Conservation (phyloP, 495 filamentous ascomycete species). For the Penicillium robsamsonii region DNA sequence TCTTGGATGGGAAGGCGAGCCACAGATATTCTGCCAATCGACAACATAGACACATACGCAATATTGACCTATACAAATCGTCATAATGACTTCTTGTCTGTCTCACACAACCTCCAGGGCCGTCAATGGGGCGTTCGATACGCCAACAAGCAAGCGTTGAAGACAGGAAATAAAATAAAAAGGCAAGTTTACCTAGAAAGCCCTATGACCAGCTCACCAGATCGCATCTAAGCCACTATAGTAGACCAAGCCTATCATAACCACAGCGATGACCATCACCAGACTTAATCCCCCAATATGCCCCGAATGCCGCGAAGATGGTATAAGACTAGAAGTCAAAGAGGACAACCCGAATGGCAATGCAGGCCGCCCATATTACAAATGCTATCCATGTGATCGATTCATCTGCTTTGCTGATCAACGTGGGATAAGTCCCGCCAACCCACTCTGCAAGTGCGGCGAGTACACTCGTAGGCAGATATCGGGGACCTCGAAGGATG, state of each 20-base stretch:
- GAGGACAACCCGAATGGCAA: slow-evolving; percentile 12
- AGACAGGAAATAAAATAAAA: background rate
- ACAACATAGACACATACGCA: background rate
- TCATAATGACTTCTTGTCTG: background rate
- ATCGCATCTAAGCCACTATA: background rate
- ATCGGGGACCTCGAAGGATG: background rate
- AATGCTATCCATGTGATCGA: background rate
- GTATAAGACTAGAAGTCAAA: background rate
- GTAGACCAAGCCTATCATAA: background rate
- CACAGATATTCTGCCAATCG: background rate
- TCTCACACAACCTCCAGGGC: background rate
- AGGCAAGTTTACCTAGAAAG: background rate
- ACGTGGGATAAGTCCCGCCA: slow-evolving; percentile 5
- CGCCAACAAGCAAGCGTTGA: background rate
- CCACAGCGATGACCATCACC: background rate
- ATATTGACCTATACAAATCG: background rate
- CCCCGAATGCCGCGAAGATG: background rate
- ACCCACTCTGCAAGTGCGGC: slow-evolving; percentile 10
- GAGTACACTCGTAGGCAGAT: slow-evolving; percentile 6
- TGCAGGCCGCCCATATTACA: slow-evolving; percentile 9
- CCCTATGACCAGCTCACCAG: background rate
- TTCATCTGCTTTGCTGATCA: slow-evolving; percentile 12
- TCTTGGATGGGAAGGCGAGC: background rate
- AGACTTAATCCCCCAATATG: background rate
- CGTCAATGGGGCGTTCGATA: background rate